Evolutionary conservation across 2,329 filamentous ascomycete species (phyloP).

Genomic region (Parasarocladium wereldwijsianum): DNA sequence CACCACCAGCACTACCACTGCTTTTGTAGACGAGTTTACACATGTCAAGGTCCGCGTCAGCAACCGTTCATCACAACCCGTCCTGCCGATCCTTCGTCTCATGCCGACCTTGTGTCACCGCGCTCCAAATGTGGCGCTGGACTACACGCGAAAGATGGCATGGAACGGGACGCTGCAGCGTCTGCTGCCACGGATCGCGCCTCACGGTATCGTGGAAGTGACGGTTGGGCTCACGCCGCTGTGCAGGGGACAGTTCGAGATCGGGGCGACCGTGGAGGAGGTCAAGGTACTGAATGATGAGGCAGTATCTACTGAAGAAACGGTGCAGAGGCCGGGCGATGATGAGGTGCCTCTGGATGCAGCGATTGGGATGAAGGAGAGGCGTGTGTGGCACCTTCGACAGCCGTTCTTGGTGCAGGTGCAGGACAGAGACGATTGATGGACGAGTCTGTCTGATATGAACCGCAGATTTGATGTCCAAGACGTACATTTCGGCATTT

Average conservation of each 20-base stretch:
- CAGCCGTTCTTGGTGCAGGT: slow-evolving; percentile 41
- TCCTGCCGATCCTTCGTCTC: slow-evolving; percentile 60
- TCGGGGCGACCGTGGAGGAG: slow-evolving; percentile 72
- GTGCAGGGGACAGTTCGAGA: slow-evolving; percentile 69
- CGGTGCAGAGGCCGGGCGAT: slow-evolving; percentile 25
- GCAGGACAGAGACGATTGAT: slow-evolving; percentile 21
- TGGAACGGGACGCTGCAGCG: slow-evolving; percentile 80
- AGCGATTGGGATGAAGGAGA: slow-evolving; percentile 41
- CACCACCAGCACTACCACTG: slow-evolving; percentile 11
- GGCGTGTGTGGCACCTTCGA: slow-evolving; percentile 50
- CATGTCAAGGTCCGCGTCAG: slow-evolving; percentile 55
- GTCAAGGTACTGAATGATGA: slow-evolving; percentile 36
- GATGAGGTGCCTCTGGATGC: too few species aligned
- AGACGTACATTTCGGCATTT: too few species aligned
- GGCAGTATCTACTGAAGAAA: slow-evolving; percentile 11
- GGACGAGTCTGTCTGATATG: not conserved
- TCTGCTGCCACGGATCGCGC: slow-evolving; percentile 46
- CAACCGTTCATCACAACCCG: slow-evolving; percentile 55
- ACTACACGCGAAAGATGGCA: slow-evolving; percentile 66
- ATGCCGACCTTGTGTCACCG: slow-evolving; percentile 65
- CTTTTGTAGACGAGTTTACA: slow-evolving; percentile 41
- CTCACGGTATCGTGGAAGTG: slow-evolving; percentile 43
- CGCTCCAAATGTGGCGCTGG: slow-evolving; percentile 56
- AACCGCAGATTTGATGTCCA: too few species aligned
- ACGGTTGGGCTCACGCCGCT: slow-evolving; percentile 59